Percentiles rank a stretch among this genome's conserved stretches.
Conservation (phyloP, 768 basidiomycete species). For the Tulasnella sp. region DNA sequence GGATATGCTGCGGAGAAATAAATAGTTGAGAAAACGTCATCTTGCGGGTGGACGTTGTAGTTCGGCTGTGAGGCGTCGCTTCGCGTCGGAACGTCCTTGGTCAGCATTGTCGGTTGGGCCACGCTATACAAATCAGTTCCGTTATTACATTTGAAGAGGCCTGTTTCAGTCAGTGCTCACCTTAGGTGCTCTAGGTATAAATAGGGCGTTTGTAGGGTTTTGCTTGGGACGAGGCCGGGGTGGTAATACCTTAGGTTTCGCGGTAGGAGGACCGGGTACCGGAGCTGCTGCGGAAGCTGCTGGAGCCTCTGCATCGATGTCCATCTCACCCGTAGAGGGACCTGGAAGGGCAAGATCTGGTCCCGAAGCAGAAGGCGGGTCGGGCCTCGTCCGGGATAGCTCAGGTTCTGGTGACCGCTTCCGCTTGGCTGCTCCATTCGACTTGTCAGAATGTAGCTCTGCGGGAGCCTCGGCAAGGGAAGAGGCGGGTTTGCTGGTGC, state of each 20-base stretch:
- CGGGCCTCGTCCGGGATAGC: background rate
- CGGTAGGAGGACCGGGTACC: background rate
- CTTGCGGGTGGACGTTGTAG: background rate
- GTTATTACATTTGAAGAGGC: background rate
- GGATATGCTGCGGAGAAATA: background rate
- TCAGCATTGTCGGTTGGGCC: background rate
- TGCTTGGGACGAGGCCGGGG: slow-evolving; percentile 24
- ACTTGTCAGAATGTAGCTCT: background rate
- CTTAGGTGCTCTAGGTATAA: slow-evolving; percentile 46
- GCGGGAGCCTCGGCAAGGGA: background rate
- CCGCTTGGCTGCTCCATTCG: background rate
- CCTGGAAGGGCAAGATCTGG: background rate
- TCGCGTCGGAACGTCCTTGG: background rate
- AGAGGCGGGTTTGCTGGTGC: background rate
- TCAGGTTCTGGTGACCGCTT: background rate
- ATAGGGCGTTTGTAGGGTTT: slow-evolving; percentile 36
- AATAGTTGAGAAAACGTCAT: background rate
- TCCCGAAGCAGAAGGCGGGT: background rate
- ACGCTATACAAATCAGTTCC: background rate
- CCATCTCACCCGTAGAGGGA: background rate
- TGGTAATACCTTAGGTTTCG: background rate
- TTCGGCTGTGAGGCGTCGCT: background rate
- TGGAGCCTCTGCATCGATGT: background rate
- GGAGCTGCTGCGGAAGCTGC: background rate
- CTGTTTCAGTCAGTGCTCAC: background rate